Conservation (phyloP, 192 early-diverging fungal genomes). For the Nowakowskiella sp. region DNA sequence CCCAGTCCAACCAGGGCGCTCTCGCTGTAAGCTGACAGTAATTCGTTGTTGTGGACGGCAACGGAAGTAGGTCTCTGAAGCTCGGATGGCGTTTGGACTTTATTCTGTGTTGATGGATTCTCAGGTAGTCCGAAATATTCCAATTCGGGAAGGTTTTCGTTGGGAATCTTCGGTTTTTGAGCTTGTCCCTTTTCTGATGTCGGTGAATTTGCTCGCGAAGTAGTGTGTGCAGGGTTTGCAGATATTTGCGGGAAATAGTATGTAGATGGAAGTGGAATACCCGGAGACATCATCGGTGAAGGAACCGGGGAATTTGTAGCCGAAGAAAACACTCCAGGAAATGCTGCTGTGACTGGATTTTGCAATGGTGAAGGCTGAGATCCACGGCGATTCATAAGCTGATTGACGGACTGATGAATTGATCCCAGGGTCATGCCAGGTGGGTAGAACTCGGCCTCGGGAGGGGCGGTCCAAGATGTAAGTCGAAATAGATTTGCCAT, state of each 20-base stretch:
- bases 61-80: not conserved
- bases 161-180: too few species aligned
- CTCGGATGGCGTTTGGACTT: not conserved
- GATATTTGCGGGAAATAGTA: too few species aligned
- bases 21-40: constrained; percentile 7
- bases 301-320: too few species aligned
- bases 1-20: constrained; percentile 33
- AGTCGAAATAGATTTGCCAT: not conserved
- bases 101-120: not conserved
- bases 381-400: not conserved
- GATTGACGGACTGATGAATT: not conserved
- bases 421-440: constrained; percentile 8
- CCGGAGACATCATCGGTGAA: too few species aligned
- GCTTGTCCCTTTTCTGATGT: too few species aligned
- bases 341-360: not conserved
- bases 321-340: not conserved
- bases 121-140: not conserved
- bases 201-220: too few species aligned
- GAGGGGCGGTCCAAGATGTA: not conserved
- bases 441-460: constrained; percentile 28
- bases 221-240: too few species aligned
- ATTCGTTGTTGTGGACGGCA: not conserved
- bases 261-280: too few species aligned
- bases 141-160: not conserved
- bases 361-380: constrained; percentile 12